Percentiles rank a stretch among this genome's conserved stretches.
Conservation (phyloP, 345 rosid species). For the Euclidium syriacum region DNA sequence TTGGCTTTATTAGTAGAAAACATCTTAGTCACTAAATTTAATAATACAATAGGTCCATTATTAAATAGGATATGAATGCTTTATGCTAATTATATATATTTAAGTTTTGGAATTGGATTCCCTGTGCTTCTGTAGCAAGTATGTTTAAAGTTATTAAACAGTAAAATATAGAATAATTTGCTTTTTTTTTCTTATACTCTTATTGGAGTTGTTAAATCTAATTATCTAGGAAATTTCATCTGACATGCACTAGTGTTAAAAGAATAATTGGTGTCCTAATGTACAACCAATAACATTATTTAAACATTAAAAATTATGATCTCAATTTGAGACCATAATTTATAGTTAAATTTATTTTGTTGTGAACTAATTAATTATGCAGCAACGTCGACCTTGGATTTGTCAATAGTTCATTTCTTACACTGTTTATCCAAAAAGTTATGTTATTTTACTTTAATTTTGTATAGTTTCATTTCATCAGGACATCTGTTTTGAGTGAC, state of each 20-base stretch:
- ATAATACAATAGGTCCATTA: neutral
- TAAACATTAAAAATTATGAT: neutral
- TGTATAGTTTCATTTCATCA: no score
- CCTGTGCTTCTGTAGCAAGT: neutral
- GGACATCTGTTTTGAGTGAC: no score
- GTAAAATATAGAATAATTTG: neutral
- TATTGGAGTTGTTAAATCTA: neutral
- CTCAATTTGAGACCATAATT: neutral
- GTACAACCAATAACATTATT: neutral
- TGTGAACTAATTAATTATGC: neutral
- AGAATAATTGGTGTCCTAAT: no score
- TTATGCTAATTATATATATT: neutral
- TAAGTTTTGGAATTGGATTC: constrained; percentile 20
- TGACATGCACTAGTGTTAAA: no score
- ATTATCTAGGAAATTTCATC: no score
- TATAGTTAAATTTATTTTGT: neutral
- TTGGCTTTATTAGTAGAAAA: neutral
- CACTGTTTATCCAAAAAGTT: neutral
- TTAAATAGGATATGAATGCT: neutral
- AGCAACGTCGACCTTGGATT: neutral
- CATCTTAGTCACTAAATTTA: neutral
- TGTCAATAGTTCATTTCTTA: constrained; percentile 11
- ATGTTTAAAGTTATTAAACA: neutral
- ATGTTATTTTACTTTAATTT: neutral
- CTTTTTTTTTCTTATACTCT: neutral